Evolutionary conservation across 2,329 filamentous ascomycete species (phyloP), one percentile per base, ranked within the genome.

Genomic region (Nemania bipapillata): DNA sequence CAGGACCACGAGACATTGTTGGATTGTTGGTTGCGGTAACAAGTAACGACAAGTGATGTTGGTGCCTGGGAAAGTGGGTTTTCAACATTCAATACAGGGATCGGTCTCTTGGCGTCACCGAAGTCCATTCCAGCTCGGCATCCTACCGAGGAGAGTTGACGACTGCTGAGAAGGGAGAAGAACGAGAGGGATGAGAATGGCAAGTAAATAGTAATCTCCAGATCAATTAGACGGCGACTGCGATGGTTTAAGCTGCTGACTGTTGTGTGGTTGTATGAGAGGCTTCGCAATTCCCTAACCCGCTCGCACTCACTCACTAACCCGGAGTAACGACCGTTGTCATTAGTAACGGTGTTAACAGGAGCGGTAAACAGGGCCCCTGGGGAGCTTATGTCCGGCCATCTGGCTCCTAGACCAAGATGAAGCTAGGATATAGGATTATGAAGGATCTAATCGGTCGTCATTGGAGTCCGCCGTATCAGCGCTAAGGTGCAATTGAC

Each of bases 331-430:
- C n/a, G 4, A 7, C 35, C 54, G 59, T 26, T 15, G 26, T 30
- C 49, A 58, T 40, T 63, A 49, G 66, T 2, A 28, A 42, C 66
- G 57, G 66, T 30, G 37, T 54, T 69, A 63, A 47, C 62, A 22
- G 22, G 35, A 42, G 22, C 32, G 47, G 32, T 17, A 6, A 15
- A 22, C 26, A 32, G n/a, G 32, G 32, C 28, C 4, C 47, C 20
- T 7, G n/a, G n/a, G n/a, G n/a, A n/a, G 30, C 12, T 42, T 63
- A 53, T 66, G 8, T 56, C 61, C 53, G 53, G 2, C 20, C 15
- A 3, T 11, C 50, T 24, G 11, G 35, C 8, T n/a, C 20, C 40
- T n/a, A 8, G 17, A 11, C 12, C 15, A 28, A 28, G 11, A 50
- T 28, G 6, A 50, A 17, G 28, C 47, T 15, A 15, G 47, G 47